Conservation (phyloP, 2,329 filamentous ascomycete genomes). For the Biscogniauxia mediterranea region DNA sequence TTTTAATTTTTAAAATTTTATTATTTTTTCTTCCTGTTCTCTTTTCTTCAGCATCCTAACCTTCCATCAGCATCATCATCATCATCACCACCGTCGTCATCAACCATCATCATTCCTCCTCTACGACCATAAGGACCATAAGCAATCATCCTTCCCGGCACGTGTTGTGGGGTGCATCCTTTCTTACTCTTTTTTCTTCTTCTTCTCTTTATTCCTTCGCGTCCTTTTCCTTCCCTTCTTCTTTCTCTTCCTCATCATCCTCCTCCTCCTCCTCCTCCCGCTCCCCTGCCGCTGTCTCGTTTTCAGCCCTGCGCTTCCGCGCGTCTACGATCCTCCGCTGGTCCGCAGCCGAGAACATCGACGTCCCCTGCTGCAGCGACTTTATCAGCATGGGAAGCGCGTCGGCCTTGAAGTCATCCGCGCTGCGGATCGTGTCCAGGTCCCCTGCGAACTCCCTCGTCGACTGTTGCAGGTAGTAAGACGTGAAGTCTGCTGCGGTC, state of each 20-base stretch:
- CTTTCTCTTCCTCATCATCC: conserved; percentile 1
- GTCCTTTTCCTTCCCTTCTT: not conserved
- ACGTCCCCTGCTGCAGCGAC: conserved; percentile 66
- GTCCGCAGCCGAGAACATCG: conserved; percentile 57
- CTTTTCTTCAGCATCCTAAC: too few relatives aligned
- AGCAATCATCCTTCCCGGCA: conserved; percentile 4
- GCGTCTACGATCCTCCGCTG: conserved; percentile 35
- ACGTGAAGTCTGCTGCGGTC: conserved; percentile 48
- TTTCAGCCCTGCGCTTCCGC: conserved; percentile 5
- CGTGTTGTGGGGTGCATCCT: not conserved
- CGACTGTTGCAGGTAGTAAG: conserved; percentile 67
- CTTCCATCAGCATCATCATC: too few relatives aligned
- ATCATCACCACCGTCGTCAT: not conserved
- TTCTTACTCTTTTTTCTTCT: not conserved
- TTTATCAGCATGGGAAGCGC: conserved; percentile 64
- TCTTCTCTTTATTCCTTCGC: not conserved
- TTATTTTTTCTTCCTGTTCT: too few relatives aligned
- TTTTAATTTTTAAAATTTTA: too few relatives aligned
- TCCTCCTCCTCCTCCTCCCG: not conserved
- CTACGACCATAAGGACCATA: conserved; percentile 2
- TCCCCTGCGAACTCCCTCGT: conserved; percentile 73
- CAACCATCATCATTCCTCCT: not conserved
- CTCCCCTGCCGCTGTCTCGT: not conserved
- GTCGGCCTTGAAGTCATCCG: conserved; percentile 68
- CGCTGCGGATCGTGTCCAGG: conserved; percentile 64